These are phyloP conservation scores for Venturia pyrina DNA, from an alignment of 2,329 filamentous ascomycete species.

Conservation along the genomic window DNA sequence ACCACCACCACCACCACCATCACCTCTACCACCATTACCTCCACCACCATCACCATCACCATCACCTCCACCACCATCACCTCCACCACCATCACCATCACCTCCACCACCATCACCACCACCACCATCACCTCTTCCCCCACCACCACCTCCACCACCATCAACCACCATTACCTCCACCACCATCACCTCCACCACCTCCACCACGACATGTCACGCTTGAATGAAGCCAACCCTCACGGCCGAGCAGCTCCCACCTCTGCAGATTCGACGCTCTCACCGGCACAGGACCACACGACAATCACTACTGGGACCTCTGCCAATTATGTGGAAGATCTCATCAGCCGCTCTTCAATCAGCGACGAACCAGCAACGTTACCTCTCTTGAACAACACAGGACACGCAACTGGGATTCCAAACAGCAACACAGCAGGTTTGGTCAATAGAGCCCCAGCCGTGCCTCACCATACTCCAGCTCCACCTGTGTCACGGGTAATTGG, in stretches of 20 bases:
- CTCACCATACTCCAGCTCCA: neutral
- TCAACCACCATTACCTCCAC: neutral
- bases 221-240: neutral
- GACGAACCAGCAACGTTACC: neutral
- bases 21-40: no score
- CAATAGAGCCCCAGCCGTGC: neutral
- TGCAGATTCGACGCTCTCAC: neutral
- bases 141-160: no score
- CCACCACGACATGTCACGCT: neutral
- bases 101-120: no score
- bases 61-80: no score
- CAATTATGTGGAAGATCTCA: neutral
- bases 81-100: no score
- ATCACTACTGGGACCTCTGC: neutral
- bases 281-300: neutral
- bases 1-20: no score
- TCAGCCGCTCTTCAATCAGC: neutral
- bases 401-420: neutral
- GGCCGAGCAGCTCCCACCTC: neutral
- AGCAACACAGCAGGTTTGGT: neutral
- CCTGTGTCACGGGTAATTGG: neutral
- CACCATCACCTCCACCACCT: neutral
- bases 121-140: no score
- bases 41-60: no score
- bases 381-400: neutral